Evolutionary conservation across 2,329 filamentous ascomycete genomes (phyloP).

Genomic region (Paecilomyces fulvus): DNA sequence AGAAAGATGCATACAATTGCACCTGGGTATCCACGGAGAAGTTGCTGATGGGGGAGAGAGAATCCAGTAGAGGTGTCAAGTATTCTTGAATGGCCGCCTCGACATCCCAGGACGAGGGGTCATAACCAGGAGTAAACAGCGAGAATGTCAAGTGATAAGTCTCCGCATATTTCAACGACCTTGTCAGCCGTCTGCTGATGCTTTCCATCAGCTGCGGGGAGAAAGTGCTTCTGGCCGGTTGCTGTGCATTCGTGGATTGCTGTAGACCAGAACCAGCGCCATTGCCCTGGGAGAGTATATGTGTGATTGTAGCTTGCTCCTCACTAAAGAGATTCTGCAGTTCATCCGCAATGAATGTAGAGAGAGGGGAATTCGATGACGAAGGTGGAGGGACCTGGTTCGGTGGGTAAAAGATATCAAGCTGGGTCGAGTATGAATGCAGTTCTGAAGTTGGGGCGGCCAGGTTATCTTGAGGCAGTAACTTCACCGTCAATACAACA

Average conservation of each 20-base stretch:
- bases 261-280: conserved; percentile 13
- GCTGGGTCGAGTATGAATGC: conserved; percentile 58
- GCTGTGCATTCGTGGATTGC: conserved; percentile 35
- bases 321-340: conserved; percentile 73
- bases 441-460: conserved; percentile 53
- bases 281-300: conserved; percentile 55
- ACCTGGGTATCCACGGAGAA: conserved; percentile 96
- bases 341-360: conserved; percentile 68
- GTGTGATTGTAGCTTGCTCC: conserved; percentile 77
- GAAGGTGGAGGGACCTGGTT: conserved; percentile 59
- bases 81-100: conserved; percentile 72
- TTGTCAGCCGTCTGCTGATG: conserved; percentile 62
- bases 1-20: conserved; percentile 74
- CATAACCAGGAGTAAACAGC: conserved; percentile 70
- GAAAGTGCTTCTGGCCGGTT: conserved; percentile 21
- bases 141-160: conserved; percentile 96
- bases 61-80: conserved; percentile 70
- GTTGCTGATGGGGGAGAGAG: conserved; percentile 76
- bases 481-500: conserved; percentile 60
- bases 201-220: conserved; percentile 46
- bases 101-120: conserved; percentile 85
- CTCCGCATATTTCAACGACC: conserved; percentile 82
- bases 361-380: conserved; percentile 63
- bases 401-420: conserved; percentile 70
- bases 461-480: conserved; percentile 46